phyloP scores from a whole-genome alignment of 2,329 filamentous ascomycete genomes.

The Macrophomina pseudophaseolina region DNA sequence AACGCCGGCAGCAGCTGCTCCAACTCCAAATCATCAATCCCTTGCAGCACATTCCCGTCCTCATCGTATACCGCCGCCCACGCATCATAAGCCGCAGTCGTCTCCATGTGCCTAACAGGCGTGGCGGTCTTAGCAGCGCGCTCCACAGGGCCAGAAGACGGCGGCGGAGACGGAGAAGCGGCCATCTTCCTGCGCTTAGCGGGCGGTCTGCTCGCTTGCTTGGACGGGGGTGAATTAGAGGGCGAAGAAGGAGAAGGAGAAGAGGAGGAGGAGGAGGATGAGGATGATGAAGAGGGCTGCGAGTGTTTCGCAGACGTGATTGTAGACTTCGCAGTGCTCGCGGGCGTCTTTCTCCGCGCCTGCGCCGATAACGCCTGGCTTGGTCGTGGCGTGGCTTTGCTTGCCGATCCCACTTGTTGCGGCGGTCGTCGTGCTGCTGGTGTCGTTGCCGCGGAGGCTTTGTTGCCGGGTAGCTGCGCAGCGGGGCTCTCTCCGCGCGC shows the following conservation, averaged over 20 bases:
- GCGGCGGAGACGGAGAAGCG: background rate
- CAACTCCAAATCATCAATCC: constrained; percentile 65
- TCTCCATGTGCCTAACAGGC: constrained; percentile 44
- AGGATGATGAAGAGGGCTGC: background rate
- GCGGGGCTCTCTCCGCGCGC: background rate
- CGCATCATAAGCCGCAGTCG: constrained; percentile 53
- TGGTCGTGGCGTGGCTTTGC: background rate
- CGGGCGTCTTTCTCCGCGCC: background rate
- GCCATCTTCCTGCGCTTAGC: constrained; percentile 6
- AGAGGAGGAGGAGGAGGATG: background rate
- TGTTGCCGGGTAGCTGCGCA: background rate
- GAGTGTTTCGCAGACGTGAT: background rate
- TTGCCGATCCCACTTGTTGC: background rate
- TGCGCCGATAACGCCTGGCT: background rate
- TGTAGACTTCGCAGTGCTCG: background rate
- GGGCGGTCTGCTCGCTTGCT: background rate
- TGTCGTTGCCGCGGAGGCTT: background rate
- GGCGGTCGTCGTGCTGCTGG: background rate
- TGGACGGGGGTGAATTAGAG: background rate
- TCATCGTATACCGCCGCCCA: constrained; percentile 66
- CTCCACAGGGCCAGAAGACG: background rate
- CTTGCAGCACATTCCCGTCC: constrained; percentile 70
- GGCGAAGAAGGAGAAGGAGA: background rate
- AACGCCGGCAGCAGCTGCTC: constrained; percentile 56
- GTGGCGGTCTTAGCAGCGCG: constrained; percentile 30